These are phyloP conservation scores for Phanerochaete sordida DNA, from an alignment of 768 basidiomycete species.

Conservation along the genomic window DNA sequence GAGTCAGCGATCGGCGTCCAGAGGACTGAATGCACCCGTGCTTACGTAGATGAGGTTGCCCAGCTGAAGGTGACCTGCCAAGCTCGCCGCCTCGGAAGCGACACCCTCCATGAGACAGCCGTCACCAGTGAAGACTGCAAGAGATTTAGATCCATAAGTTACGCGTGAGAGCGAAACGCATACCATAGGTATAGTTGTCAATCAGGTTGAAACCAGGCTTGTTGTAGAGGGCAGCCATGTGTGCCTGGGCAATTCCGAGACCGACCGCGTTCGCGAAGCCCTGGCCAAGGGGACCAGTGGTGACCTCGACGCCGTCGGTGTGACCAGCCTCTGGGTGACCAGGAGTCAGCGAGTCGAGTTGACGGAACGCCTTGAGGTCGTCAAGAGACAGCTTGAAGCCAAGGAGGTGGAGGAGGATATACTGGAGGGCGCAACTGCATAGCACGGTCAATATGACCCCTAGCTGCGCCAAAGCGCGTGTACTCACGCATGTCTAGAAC, in stretches of 20 bases:
- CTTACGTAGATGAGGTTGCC: slow-evolving; percentile 89
- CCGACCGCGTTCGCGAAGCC: slow-evolving; percentile 93
- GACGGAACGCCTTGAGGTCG: slow-evolving; percentile 92
- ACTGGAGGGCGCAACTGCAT: slow-evolving; percentile 86
- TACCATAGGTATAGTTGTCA: slow-evolving; percentile 88
- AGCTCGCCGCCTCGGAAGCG: slow-evolving; percentile 85
- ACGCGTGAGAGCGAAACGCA: neutral
- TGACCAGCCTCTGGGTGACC: slow-evolving; percentile 85
- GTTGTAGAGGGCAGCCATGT: slow-evolving; percentile 88
- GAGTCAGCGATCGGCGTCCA: neutral
- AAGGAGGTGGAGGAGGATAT: slow-evolving; percentile 85
- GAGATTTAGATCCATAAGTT: neutral
- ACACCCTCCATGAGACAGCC: slow-evolving; percentile 98
- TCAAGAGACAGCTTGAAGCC: slow-evolving; percentile 92
- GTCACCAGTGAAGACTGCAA: slow-evolving; percentile 83
- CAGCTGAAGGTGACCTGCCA: slow-evolving; percentile 91
- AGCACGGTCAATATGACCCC: neutral
- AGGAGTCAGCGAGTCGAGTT: slow-evolving; percentile 85
- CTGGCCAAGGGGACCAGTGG: slow-evolving; percentile 95
- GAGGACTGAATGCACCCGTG: slow-evolving; percentile 21
- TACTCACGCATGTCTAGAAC: slow-evolving; percentile 69
- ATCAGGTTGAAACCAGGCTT: slow-evolving; percentile 78
- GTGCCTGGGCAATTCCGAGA: slow-evolving; percentile 89
- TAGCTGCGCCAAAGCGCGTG: neutral
- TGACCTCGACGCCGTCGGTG: slow-evolving; percentile 83